These are phyloP conservation scores for Pisolithus albus DNA, from an alignment of 768 basidiomycete genomes.

Conservation along the genomic window DNA sequence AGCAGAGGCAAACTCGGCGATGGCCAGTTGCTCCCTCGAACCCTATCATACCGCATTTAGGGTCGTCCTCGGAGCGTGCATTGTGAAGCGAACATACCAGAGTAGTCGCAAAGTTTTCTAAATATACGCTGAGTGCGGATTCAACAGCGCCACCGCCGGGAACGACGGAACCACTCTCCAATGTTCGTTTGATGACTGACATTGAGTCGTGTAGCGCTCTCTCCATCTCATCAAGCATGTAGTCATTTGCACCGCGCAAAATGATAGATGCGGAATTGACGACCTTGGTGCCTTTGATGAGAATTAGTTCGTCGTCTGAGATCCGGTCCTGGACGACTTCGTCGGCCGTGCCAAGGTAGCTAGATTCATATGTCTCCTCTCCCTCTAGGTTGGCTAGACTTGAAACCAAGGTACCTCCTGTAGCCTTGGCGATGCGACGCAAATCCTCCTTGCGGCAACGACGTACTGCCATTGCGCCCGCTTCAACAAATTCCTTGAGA, in stretches of 20 bases:
- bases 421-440: constrained; percentile 93
- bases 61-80: not conserved
- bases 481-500: constrained; percentile 97
- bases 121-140: constrained; percentile 91
- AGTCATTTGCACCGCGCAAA: constrained; percentile 95
- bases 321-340: constrained; percentile 97
- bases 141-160: constrained; percentile 98
- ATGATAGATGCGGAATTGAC: constrained; percentile 92
- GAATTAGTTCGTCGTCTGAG: constrained; percentile 95
- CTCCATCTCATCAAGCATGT: constrained; percentile 99
- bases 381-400: constrained; percentile 95
- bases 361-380: constrained; percentile 93
- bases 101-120: constrained; percentile 98
- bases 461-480: constrained; percentile 97
- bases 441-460: constrained; percentile 97
- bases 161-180: constrained; percentile 93
- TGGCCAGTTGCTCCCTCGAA: constrained; percentile 95
- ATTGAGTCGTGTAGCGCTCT: constrained; percentile 90
- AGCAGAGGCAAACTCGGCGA: constrained; percentile 95
- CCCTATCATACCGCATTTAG: constrained; percentile 48
- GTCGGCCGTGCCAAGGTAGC: constrained; percentile 85
- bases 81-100: constrained; percentile 49
- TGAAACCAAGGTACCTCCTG: constrained; percentile 88
- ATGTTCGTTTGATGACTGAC: constrained; percentile 91
- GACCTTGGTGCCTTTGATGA: constrained; percentile 96